Base-by-base conservation (phyloP, 805 yeast species). In the Metschnikowia similis region DNA sequence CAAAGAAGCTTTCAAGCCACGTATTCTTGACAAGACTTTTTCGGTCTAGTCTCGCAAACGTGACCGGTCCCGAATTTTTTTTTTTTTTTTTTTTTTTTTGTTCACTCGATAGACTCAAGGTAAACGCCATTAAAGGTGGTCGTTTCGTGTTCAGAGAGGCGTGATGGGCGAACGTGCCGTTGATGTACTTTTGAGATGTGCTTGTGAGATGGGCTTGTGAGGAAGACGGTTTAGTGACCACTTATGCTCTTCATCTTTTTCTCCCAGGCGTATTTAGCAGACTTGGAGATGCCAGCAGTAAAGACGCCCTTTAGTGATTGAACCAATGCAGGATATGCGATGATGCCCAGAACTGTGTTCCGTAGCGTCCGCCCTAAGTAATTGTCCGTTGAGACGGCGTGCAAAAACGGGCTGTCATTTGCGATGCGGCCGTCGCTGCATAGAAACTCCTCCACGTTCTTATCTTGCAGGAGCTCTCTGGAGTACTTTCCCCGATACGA, bases 251-350 rank as follows among this genome's bases (percentile, higher is more conserved):
- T 72, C 41, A 62, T 35, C 35, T 66, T 69, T 67, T 91, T 91
- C 43, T 89, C 95, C 66, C 79, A 70, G 4, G 95, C 91, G 65
- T 91, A 91, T 59, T 76, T 80, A 45, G 82, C 62, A 9, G 91
- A 82, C 62, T 86, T 87, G 16, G 71, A 62, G 1, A 87, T 45
- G 0, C 99, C 99, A 1, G 98, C 97, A 3, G 96, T 89, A 38
- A 89, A 70, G 1, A 92, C 59, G 0, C 99, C 99, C 65, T 92
- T 90, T 14, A 82, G 55, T 30, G 89, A 81, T 66, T 94, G 99
- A 8, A 82, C 66, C 13, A 83, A 62, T 13, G 96, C 87, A n/a
- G 94, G 62, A 70, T 69, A 39, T 72, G 73, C 62, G 7, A 91
- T 90, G 0, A 86, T 85, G 27, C 74, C 66, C 54, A 56, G 61